phyloP scores from a whole-genome alignment of 805 yeast species.

The Candida manassasensis region DNA sequence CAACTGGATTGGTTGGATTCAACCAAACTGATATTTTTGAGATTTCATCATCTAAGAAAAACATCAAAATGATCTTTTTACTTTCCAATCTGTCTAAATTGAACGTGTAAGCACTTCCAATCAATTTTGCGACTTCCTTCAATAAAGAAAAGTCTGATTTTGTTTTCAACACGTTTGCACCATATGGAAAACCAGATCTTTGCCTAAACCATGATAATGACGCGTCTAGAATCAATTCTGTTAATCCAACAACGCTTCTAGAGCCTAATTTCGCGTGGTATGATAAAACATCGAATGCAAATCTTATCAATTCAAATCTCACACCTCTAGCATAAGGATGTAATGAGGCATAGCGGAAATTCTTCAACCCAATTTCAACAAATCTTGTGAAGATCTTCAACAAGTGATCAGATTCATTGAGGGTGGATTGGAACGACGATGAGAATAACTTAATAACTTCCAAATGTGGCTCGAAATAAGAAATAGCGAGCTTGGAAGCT shows the following conservation, averaged over 20 bases:
- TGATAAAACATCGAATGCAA: conserved; percentile 60
- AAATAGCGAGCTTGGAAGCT: conserved; percentile 46
- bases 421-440: conserved; percentile 75
- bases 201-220: conserved; percentile 75
- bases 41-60: conserved; percentile 74
- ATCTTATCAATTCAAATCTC: conserved; percentile 68
- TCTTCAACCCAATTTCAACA: conserved; percentile 49
- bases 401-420: conserved; percentile 65
- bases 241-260: conserved; percentile 41
- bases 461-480: conserved; percentile 61
- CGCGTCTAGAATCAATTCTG: conserved; percentile 54
- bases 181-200: conserved; percentile 70
- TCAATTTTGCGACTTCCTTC: conserved; percentile 42
- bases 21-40: conserved; percentile 72
- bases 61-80: conserved; percentile 52
- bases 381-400: conserved; percentile 65
- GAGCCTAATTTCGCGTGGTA: conserved; percentile 51
- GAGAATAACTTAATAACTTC: conserved; percentile 62
- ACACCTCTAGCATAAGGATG: conserved; percentile 79
- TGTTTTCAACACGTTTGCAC: conserved; percentile 69
- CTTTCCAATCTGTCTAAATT: conserved; percentile 28
- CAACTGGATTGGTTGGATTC: conserved; percentile 31
- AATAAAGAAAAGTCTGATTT: conserved; percentile 64
- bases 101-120: conserved; percentile 18
- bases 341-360: conserved; percentile 54